Evolutionary conservation across 192 early-diverging fungal genomes (phyloP).

Genomic region (Diversispora epigaea): DNA sequence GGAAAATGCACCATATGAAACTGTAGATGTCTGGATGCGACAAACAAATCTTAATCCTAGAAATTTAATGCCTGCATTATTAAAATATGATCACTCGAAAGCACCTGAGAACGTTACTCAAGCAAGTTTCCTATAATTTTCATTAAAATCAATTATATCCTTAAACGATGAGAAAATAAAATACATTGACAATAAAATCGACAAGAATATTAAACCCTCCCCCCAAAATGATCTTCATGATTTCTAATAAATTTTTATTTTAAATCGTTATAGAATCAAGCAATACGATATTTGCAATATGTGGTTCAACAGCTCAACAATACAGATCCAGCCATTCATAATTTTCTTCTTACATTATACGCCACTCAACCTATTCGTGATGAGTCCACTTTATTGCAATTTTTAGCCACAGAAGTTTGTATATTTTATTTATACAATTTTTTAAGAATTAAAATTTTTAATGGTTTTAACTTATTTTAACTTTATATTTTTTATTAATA

Average conservation of each 20-base stretch:
- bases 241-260: slow-evolving; percentile 1
- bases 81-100: slow-evolving; percentile 72
- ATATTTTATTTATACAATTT: neutral
- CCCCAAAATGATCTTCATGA: neutral
- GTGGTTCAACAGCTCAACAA: slow-evolving; percentile 75
- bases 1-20: slow-evolving; percentile 78
- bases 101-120: slow-evolving; percentile 34
- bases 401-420: slow-evolving; percentile 69
- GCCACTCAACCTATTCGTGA: slow-evolving; percentile 64
- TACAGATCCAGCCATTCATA: slow-evolving; percentile 89
- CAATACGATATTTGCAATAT: slow-evolving; percentile 84
- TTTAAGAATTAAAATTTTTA: neutral
- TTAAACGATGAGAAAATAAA: no score
- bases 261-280: slow-evolving; percentile 67
- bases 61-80: slow-evolving; percentile 82
- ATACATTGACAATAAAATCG: no score
- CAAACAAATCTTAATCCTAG: slow-evolving; percentile 79
- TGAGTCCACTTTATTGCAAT: slow-evolving; percentile 71
- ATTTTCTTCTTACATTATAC: slow-evolving; percentile 83
- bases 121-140: slow-evolving; percentile 35
- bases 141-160: neutral
- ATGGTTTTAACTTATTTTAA: neutral
- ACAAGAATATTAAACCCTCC: no score
- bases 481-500: neutral
- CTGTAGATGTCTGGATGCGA: slow-evolving; percentile 85